Evolutionary conservation across 768 basidiomycete genomes (phyloP).

Genomic region (Tricholomella constricta): DNA sequence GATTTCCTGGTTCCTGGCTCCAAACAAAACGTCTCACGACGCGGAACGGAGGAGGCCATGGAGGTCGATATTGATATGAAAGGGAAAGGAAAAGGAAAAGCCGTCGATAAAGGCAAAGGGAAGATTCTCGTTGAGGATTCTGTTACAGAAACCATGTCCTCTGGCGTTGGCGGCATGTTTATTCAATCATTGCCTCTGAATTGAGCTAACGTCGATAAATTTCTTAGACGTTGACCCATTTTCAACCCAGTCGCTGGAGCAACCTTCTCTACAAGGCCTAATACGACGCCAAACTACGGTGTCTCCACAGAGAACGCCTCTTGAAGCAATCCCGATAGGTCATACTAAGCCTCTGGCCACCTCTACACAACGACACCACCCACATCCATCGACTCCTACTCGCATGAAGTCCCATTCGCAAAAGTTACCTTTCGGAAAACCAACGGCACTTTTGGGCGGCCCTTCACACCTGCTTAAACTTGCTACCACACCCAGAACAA

Average conservation of each 20-base stretch:
- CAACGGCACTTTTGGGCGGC: slow-evolving; percentile 12
- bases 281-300: not conserved
- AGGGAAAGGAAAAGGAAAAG: slow-evolving; percentile 24
- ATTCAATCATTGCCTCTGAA: not conserved
- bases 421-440: slow-evolving; percentile 13
- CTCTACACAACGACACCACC: slow-evolving; percentile 6
- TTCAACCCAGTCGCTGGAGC: not conserved
- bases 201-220: not conserved
- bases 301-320: slow-evolving; percentile 8
- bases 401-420: slow-evolving; percentile 5
- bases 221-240: not conserved
- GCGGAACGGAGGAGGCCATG: slow-evolving; percentile 1
- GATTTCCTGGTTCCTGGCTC: slow-evolving; percentile 32
- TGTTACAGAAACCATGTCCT: slow-evolving; percentile 2
- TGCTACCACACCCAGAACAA: slow-evolving; percentile 14
- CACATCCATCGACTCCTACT: slow-evolving; percentile 10
- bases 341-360: slow-evolving; percentile 4
- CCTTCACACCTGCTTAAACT: not conserved
- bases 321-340: slow-evolving; percentile 7
- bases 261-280: not conserved
- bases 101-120: slow-evolving; percentile 31
- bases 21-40: not conserved
- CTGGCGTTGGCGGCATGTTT: slow-evolving; percentile 3
- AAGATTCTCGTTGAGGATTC: slow-evolving; percentile 27
- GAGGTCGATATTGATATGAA: slow-evolving; percentile 15